A percentile compares a stretch with the other conserved stretches of the same genome.
Conservation (phyloP, 257 asterid species). For the Gentiana dahurica region DNA sequence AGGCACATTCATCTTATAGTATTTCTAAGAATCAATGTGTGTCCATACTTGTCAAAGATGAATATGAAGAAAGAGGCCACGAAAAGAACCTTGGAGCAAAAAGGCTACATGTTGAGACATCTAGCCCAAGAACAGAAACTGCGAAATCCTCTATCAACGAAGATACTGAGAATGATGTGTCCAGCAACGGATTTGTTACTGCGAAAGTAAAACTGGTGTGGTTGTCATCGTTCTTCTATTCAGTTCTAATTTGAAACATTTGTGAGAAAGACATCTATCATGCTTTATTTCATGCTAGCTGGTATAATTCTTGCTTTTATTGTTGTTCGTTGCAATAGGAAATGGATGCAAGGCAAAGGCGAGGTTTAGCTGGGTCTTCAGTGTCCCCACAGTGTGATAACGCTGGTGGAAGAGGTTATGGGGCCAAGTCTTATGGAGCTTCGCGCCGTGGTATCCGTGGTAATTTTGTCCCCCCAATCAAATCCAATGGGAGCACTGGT, state of each 20-base stretch:
- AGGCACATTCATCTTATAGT: constrained; percentile 21
- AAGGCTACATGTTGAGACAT: constrained; percentile 42
- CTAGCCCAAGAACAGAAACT: constrained; percentile 47
- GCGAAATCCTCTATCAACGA: constrained; percentile 50
- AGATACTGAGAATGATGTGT: constrained; percentile 49
- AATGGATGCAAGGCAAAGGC: constrained; percentile 80
- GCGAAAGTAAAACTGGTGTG: constrained; percentile 87
- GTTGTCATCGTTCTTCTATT: too few relatives aligned
- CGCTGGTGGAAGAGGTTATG: constrained; percentile 54
- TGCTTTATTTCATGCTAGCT: too few relatives aligned
- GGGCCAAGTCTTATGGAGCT: constrained; percentile 57
- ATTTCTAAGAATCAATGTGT: constrained; percentile 19
- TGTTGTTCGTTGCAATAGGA: constrained; percentile 38
- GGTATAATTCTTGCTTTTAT: neutral
- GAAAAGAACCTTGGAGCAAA: constrained; percentile 40
- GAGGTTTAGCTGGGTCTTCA: constrained; percentile 64
- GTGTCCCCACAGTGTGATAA: constrained; percentile 69
- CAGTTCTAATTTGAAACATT: too few relatives aligned
- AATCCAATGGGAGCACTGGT: constrained; percentile 51
- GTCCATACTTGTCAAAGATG: constrained; percentile 24
- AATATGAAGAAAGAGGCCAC: constrained; percentile 41
- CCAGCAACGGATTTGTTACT: constrained; percentile 82
- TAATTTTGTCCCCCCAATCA: constrained; percentile 87
- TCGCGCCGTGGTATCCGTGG: constrained; percentile 93
- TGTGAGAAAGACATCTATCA: too few relatives aligned